phyloP scores from a whole-genome alignment of 495 filamentous ascomycete genomes.

The Haplographium delicatum region DNA sequence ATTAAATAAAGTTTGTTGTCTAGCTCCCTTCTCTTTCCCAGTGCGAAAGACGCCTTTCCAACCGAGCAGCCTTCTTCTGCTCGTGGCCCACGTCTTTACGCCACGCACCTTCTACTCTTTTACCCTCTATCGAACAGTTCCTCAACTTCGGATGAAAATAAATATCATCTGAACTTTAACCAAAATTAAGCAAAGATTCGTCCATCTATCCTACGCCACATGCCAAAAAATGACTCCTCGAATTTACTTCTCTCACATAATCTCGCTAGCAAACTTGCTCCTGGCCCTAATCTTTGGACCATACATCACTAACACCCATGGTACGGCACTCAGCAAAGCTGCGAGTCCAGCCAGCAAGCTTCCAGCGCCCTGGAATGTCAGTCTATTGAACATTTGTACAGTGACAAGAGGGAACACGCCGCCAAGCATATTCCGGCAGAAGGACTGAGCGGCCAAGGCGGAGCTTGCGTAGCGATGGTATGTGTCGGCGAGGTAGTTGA shows the following conservation, averaged over 20 bases:
- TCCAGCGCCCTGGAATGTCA: slow-evolving; percentile 69
- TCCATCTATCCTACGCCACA: too few relatives aligned
- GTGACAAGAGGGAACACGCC: slow-evolving; percentile 80
- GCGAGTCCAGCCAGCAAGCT: slow-evolving; percentile 75
- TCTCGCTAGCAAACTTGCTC: slow-evolving; percentile 61
- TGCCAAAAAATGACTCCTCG: too few relatives aligned
- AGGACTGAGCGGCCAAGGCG: slow-evolving; percentile 82
- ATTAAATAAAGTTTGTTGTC: too few relatives aligned
- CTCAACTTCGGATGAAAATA: too few relatives aligned
- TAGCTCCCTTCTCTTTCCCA: too few relatives aligned
- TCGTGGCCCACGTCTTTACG: too few relatives aligned
- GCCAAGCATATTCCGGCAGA: slow-evolving; percentile 77
- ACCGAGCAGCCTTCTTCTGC: too few relatives aligned
- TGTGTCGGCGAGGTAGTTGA: slow-evolving; percentile 92
- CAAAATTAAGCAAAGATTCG: too few relatives aligned
- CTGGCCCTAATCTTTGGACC: slow-evolving; percentile 72
- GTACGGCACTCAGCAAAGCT: slow-evolving; percentile 65
- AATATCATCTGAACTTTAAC: too few relatives aligned
- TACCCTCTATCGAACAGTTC: too few relatives aligned
- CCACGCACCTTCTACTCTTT: too few relatives aligned
- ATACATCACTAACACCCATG: slow-evolving; percentile 79
- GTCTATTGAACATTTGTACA: slow-evolving; percentile 59
- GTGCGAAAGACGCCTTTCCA: too few relatives aligned
- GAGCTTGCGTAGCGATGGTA: slow-evolving; percentile 83
- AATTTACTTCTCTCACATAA: slow-evolving; percentile 16